Evolutionary conservation across 1,284 basidiomycete genomes (phyloP).

Genomic region (Ustilago nuda): DNA sequence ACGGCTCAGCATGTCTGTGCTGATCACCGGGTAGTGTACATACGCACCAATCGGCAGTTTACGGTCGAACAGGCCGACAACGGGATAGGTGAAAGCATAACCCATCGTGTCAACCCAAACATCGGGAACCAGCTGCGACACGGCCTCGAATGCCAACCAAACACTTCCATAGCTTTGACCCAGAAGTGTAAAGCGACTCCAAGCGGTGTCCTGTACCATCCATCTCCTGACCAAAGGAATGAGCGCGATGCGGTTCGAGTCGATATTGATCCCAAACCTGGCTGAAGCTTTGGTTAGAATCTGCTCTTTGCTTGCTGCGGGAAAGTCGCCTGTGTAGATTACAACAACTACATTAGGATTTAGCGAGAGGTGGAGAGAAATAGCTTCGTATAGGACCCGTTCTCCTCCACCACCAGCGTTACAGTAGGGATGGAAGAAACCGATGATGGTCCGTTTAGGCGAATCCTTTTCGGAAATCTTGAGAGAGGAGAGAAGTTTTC

Average conservation of each 20-base stretch:
- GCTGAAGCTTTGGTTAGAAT: conserved; percentile 75
- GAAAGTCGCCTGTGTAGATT: conserved; percentile 82
- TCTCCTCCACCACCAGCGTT: conserved; percentile 98
- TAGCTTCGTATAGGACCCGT: conserved; percentile 92
- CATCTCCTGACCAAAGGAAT: conserved; percentile 79
- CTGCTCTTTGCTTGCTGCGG: conserved; percentile 76
- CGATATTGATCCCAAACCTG: conserved; percentile 83
- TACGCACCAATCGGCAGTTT: conserved; percentile 85
- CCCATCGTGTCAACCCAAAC: conserved; percentile 98
- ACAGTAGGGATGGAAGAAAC: conserved; percentile 96
- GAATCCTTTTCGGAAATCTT: conserved; percentile 34
- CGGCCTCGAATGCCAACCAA: conserved; percentile 83
- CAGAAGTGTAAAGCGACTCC: conserved; percentile 88
- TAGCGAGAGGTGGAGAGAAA: conserved; percentile 81
- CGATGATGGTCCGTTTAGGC: conserved; percentile 68
- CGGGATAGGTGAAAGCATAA: conserved; percentile 90
- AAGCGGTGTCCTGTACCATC: conserved; percentile 83
- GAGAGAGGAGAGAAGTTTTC: conserved; percentile 29
- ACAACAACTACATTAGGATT: conserved; percentile 80
- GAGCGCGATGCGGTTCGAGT: conserved; percentile 78
- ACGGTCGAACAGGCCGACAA: conserved; percentile 76
- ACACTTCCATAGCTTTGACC: conserved; percentile 91
- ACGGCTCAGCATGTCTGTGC: conserved; percentile 89
- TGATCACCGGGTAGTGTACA: conserved; percentile 94
- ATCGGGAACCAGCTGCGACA: conserved; percentile 80